phyloP scores from a whole-genome alignment of 495 filamentous ascomycete genomes.

The Glonium stellatum region DNA sequence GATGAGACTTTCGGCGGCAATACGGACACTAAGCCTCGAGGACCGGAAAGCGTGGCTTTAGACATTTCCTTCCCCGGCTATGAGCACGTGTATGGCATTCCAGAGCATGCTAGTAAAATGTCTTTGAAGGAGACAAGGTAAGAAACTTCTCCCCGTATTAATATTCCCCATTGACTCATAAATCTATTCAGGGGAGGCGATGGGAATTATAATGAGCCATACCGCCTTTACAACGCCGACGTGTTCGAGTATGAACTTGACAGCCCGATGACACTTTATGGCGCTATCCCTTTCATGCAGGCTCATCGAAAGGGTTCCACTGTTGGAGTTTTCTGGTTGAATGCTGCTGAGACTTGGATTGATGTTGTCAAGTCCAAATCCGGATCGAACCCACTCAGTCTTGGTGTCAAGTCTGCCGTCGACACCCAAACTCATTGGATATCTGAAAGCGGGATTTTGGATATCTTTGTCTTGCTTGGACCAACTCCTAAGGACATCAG shows the following conservation, averaged over 20 bases:
- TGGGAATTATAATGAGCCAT: conserved; percentile 83
- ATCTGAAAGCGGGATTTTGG: conserved; percentile 81
- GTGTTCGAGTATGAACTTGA: conserved; percentile 96
- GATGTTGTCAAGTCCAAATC: conserved; percentile 82
- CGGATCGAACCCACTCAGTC: conserved; percentile 65
- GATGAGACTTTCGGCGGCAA: conserved; percentile 91
- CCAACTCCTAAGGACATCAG: conserved; percentile 75
- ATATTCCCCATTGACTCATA: neutral
- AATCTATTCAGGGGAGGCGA: conserved; percentile 55
- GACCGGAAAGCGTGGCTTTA: conserved; percentile 81
- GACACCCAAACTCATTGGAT: conserved; percentile 94
- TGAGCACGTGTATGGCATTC: conserved; percentile 88
- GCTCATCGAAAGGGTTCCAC: conserved; percentile 88
- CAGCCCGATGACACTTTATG: conserved; percentile 98
- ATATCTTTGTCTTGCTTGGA: conserved; percentile 90
- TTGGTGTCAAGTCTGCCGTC: conserved; percentile 61
- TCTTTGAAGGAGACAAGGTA: conserved; percentile 81
- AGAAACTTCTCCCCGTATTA: conserved; percentile 41
- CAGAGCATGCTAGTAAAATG: conserved; percentile 82
- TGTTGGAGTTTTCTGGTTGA: conserved; percentile 97
- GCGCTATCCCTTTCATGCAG: conserved; percentile 93
- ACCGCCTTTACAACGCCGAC: conserved; percentile 90
- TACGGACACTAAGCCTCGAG: conserved; percentile 85
- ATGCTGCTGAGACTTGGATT: conserved; percentile 94
- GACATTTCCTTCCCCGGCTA: conserved; percentile 91